These are phyloP conservation scores for Gnomoniopsis sp. DNA, from an alignment of 2,329 filamentous ascomycete species.

Conservation along the genomic window DNA sequence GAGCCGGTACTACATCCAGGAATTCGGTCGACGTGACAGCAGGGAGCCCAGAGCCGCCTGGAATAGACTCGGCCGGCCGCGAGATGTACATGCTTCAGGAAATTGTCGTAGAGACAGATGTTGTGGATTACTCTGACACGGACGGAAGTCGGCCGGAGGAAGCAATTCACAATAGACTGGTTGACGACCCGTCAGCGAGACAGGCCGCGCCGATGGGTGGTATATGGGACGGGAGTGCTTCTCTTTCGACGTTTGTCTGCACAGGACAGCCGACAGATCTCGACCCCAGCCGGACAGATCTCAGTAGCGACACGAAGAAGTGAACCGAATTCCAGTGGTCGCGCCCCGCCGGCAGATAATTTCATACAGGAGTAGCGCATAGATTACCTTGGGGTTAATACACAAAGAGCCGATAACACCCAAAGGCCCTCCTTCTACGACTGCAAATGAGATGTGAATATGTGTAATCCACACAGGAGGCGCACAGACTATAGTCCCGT, in stretches of 20 bases:
- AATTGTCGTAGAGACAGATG: background rate
- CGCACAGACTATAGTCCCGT: background rate
- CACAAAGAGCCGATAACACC: no score
- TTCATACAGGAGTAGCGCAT: no score
- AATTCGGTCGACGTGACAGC: background rate
- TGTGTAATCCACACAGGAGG: background rate
- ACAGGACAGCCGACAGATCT: background rate
- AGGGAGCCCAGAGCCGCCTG: background rate
- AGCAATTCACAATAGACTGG: background rate
- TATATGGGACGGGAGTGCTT: background rate
- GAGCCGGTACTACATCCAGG: background rate
- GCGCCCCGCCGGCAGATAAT: no score
- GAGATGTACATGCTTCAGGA: slow-evolving; percentile 9
- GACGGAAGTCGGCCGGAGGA: background rate
- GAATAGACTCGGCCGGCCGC: background rate
- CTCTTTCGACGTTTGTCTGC: background rate
- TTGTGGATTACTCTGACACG: background rate
- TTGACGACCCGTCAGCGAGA: background rate
- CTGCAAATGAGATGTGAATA: background rate
- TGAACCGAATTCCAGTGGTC: background rate
- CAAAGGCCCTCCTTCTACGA: background rate
- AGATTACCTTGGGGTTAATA: no score
- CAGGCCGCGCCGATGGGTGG: background rate
- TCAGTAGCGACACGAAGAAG: background rate
- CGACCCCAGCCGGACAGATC: background rate